Conservation (phyloP, 2,329 filamentous ascomycete genomes). For the Dactylella cylindrospora region DNA sequence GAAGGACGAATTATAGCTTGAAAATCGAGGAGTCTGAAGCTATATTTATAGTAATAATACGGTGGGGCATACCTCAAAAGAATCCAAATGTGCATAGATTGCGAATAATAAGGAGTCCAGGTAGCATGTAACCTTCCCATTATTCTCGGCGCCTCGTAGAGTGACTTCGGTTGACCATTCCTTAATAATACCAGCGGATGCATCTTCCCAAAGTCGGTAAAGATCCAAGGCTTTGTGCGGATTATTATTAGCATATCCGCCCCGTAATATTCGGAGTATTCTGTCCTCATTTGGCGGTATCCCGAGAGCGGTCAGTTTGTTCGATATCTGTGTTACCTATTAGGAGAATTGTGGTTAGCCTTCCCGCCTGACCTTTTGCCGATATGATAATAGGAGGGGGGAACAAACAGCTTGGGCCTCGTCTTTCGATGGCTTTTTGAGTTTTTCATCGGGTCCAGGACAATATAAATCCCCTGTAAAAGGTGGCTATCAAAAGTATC, state of each 20-base stretch:
- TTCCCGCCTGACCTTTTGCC: background rate
- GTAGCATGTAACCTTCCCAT: conserved; percentile 87
- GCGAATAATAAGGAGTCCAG: conserved; percentile 87
- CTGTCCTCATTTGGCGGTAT: conserved; percentile 46
- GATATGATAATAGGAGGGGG: background rate
- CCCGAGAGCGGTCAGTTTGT: conserved; percentile 42
- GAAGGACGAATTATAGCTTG: background rate
- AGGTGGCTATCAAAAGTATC: conserved; percentile 26
- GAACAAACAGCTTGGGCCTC: conserved; percentile 52
- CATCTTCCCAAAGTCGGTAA: conserved; percentile 75
- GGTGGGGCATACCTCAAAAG: conserved; percentile 70
- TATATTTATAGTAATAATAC: conserved; percentile 13
- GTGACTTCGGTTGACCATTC: conserved; percentile 70
- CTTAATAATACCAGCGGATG: conserved; percentile 74
- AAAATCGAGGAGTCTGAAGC: background rate
- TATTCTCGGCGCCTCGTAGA: conserved; percentile 83
- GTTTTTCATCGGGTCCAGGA: conserved; percentile 44
- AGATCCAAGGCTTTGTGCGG: conserved; percentile 73
- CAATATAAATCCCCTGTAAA: conserved; percentile 46
- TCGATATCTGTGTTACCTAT: conserved; percentile 45
- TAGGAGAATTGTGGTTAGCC: conserved; percentile 10
- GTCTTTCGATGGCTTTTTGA: conserved; percentile 51
- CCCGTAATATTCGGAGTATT: conserved; percentile 45
- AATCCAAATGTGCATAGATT: conserved; percentile 89
- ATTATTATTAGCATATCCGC: conserved; percentile 65